These are phyloP conservation scores for Lecanicillium sp. DNA, from an alignment of 2,329 filamentous ascomycete species.

Conservation along the genomic window DNA sequence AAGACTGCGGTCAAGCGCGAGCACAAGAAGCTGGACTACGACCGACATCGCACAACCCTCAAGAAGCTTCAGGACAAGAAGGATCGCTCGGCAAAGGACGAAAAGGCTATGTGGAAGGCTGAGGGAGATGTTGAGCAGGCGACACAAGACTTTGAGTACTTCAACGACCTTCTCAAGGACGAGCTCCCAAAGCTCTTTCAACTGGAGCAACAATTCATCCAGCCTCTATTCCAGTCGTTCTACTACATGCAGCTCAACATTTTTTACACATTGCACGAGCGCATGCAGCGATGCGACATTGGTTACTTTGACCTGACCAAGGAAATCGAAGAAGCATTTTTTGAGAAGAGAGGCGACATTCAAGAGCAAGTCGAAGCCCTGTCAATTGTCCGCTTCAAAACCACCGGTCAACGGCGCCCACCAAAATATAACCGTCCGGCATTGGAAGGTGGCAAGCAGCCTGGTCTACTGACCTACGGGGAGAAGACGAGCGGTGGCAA, in stretches of 20 bases:
- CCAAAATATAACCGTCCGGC: constrained; percentile 52
- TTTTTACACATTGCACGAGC: constrained; percentile 96
- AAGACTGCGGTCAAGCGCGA: constrained; percentile 86
- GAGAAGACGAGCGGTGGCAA: constrained; percentile 18
- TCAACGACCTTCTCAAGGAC: constrained; percentile 93
- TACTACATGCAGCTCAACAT: constrained; percentile 99
- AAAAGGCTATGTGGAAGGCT: constrained; percentile 93
- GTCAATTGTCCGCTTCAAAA: constrained; percentile 85
- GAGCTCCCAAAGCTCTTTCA: constrained; percentile 87
- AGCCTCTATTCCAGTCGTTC: constrained; percentile 95
- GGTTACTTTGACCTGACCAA: constrained; percentile 92
- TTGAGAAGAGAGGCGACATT: constrained; percentile 80
- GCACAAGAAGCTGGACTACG: constrained; percentile 96
- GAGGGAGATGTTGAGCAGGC: constrained; percentile 86
- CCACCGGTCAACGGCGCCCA: constrained; percentile 62
- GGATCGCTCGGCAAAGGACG: constrained; percentile 90
- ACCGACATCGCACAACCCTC: constrained; percentile 71
- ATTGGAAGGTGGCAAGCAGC: constrained; percentile 39
- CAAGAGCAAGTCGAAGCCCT: constrained; percentile 79
- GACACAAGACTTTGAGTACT: constrained; percentile 95
- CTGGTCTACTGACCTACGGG: constrained; percentile 44
- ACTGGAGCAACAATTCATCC: constrained; percentile 90
- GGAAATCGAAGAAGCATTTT: constrained; percentile 87
- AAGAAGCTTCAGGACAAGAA: constrained; percentile 99
- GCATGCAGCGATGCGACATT: constrained; percentile 96